Percentiles rank a stretch among this genome's conserved stretches.
Conservation (phyloP, 2,329 filamentous ascomycete genomes). For the Teratosphaeria gauchensis region DNA sequence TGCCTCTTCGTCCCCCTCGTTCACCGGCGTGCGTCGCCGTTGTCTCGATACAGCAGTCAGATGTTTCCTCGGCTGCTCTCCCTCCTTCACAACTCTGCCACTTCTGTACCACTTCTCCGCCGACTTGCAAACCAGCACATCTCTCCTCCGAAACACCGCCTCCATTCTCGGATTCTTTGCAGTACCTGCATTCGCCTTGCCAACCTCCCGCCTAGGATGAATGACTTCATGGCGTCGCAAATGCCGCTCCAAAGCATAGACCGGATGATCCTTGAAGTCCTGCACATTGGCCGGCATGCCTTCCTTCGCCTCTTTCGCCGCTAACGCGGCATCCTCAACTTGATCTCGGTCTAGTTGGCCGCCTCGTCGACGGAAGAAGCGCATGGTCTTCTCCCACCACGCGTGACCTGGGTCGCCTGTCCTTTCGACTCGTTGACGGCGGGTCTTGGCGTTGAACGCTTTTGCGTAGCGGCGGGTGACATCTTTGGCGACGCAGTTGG, state of each 20-base stretch:
- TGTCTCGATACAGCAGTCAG: constrained; percentile 26
- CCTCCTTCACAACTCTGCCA: constrained; percentile 66
- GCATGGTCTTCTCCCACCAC: constrained; percentile 48
- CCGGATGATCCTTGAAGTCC: constrained; percentile 33
- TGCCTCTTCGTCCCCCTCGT: constrained; percentile 25
- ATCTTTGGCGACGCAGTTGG: constrained; percentile 67
- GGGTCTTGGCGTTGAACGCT: constrained; percentile 82
- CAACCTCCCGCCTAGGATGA: constrained; percentile 59
- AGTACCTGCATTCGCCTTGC: constrained; percentile 62
- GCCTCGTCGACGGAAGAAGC: constrained; percentile 29
- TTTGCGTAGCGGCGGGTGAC: constrained; percentile 83
- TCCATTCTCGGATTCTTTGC: constrained; percentile 53
- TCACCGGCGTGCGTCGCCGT: constrained; percentile 9
- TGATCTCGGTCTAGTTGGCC: constrained; percentile 57
- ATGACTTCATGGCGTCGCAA: constrained; percentile 76
- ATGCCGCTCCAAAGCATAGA: constrained; percentile 69
- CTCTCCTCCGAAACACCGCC: constrained; percentile 68
- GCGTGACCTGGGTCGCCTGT: constrained; percentile 41
- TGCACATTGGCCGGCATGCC: constrained; percentile 38
- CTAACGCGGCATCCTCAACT: constrained; percentile 70
- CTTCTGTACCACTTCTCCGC: constrained; percentile 80
- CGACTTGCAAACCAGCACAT: constrained; percentile 69
- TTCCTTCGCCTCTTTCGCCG: constrained; percentile 61
- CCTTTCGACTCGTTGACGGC: constrained; percentile 67
- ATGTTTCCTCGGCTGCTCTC: constrained; percentile 76